Percentiles rank a stretch among this genome's conserved stretches.
These are phyloP conservation scores for Arabidopsis hybrid DNA, from an alignment of 441 rosid genomes.

Conservation along the genomic window DNA sequence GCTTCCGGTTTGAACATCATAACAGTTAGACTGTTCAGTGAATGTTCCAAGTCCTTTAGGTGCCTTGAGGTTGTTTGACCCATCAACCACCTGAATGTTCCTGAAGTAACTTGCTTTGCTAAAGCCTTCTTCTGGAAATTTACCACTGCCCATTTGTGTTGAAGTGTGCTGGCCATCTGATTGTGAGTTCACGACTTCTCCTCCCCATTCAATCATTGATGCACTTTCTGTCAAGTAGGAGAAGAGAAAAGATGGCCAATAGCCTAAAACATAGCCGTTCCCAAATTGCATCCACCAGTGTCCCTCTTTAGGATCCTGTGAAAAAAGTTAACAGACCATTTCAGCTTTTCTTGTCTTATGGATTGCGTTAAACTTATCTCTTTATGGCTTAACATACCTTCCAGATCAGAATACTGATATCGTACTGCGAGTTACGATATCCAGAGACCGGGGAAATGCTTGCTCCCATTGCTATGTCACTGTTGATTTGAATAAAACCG, in stretches of 20 bases:
- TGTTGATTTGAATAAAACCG: conserved; percentile 92
- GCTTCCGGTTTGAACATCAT: conserved; percentile 84
- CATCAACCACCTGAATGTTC: conserved; percentile 90
- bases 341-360: background rate
- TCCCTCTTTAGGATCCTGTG: conserved; percentile 93
- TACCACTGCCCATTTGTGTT: conserved; percentile 98
- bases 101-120: conserved; percentile 93
- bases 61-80: conserved; percentile 89
- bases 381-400: conserved; percentile 64
- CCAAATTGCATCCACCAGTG: conserved; percentile 99
- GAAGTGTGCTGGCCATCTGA: conserved; percentile 86
- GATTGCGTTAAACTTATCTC: background rate
- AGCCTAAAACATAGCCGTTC: conserved; percentile 80
- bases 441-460: conserved; percentile 97
- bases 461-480: conserved; percentile 97
- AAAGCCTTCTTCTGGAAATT: conserved; percentile 94
- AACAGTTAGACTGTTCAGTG: conserved; percentile 94
- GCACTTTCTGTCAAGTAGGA: conserved; percentile 94
- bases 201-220: conserved; percentile 99
- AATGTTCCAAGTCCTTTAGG: conserved; percentile 89
- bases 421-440: conserved; percentile 85
- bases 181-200: conserved; percentile 93
- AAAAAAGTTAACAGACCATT: conserved; percentile 20
- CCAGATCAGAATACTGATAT: conserved; percentile 94
- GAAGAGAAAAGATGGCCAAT: conserved; percentile 96